Conservation (phyloP, 176 grass and related monocot genomes). For the Musa beccarii region DNA sequence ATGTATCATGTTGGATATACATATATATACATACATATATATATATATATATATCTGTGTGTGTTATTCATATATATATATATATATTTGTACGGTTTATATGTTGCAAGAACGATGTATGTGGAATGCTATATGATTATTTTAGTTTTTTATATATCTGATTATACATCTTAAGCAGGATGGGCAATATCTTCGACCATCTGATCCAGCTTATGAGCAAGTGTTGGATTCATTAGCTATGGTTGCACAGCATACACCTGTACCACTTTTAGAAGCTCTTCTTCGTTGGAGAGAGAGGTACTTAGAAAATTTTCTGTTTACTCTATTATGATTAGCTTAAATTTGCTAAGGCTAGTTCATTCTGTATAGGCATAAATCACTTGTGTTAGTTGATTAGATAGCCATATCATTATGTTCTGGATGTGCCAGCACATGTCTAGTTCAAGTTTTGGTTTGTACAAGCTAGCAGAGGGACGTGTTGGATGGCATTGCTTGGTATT, state of each 20-base stretch:
- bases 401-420: too few relatives aligned
- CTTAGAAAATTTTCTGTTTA: conserved; percentile 3
- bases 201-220: conserved; percentile 95
- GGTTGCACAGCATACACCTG: conserved; percentile 90
- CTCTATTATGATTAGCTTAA: background rate
- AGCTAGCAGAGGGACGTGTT: too few relatives aligned
- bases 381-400: too few relatives aligned
- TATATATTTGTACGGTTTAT: too few relatives aligned
- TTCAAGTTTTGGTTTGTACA: too few relatives aligned
- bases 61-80: too few relatives aligned
- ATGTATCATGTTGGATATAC: too few relatives aligned
- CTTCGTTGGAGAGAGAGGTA: conserved; percentile 99
- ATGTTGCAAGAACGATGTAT: background rate
- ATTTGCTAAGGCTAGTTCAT: background rate
- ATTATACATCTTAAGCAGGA: conserved; percentile 41
- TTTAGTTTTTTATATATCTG: background rate
- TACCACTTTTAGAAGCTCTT: conserved; percentile 96
- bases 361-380: background rate
- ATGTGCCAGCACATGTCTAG: too few relatives aligned
- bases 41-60: too few relatives aligned
- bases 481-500: too few relatives aligned
- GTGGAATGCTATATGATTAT: background rate
- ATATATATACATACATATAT: too few relatives aligned
- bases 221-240: conserved; percentile 95
- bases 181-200: conserved; percentile 82